Conservation (phyloP, 306 rosid species). For the Datisca glomerata region DNA sequence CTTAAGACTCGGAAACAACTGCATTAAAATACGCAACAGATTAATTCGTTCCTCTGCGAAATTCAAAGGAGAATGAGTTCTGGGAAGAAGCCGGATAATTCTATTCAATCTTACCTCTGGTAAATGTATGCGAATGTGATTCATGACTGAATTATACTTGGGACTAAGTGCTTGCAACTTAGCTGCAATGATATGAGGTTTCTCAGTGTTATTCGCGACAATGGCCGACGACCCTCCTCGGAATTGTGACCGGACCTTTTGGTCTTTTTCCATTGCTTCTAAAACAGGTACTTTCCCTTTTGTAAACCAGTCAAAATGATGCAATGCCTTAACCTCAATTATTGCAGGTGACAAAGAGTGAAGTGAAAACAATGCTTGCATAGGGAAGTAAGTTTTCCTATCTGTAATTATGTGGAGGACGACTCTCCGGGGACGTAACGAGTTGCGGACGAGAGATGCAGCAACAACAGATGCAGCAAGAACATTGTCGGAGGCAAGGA, state of each 20-base stretch:
- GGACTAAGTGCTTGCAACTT: slow-evolving; percentile 97
- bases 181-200: slow-evolving; percentile 74
- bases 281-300: slow-evolving; percentile 95
- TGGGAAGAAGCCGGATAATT: not conserved
- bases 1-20: slow-evolving; percentile 90
- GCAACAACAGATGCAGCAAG: slow-evolving; percentile 93
- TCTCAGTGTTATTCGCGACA: slow-evolving; percentile 65
- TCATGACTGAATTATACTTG: slow-evolving; percentile 94
- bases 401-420: slow-evolving; percentile 90
- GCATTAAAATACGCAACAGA: too few species aligned
- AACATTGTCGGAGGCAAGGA: slow-evolving; percentile 89
- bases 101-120: slow-evolving; percentile 61
- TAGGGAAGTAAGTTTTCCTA: slow-evolving; percentile 79
- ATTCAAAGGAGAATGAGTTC: not conserved
- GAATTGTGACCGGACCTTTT: slow-evolving; percentile 67
- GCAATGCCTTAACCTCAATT: slow-evolving; percentile 95
- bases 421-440: slow-evolving; percentile 50
- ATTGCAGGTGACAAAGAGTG: slow-evolving; percentile 79
- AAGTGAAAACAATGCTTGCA: slow-evolving; percentile 99
- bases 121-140: slow-evolving; percentile 85
- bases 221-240: slow-evolving; percentile 95
- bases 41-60: too few species aligned
- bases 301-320: slow-evolving; percentile 92
- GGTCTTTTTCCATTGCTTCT: slow-evolving; percentile 99
- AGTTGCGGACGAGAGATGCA: slow-evolving; percentile 62